Conservation (phyloP, 805 yeast genomes). For the Metahyphopichia silvanorum region DNA sequence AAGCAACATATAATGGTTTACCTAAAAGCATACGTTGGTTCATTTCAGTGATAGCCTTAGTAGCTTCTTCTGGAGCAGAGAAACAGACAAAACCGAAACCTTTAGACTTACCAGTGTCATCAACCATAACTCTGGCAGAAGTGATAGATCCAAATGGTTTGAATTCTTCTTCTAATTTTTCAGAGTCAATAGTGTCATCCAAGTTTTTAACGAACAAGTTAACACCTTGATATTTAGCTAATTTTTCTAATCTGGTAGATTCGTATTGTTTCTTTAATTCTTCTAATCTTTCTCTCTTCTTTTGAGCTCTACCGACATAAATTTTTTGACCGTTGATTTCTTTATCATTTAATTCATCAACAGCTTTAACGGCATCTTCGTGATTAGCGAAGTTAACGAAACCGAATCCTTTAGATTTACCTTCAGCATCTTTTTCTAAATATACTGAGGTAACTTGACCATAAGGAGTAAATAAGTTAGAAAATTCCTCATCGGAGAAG, state of each 20-base stretch:
- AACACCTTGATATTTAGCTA: conserved; percentile 94
- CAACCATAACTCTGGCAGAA: conserved; percentile 94
- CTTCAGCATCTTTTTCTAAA: conserved; percentile 77
- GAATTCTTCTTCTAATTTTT: conserved; percentile 86
- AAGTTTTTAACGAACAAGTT: conserved; percentile 95
- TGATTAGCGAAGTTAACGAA: conserved; percentile 89
- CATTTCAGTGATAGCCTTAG: conserved; percentile 97
- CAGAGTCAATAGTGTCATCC: conserved; percentile 91
- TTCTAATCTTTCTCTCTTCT: conserved; percentile 96
- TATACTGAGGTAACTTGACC: conserved; percentile 84
- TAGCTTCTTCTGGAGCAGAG: conserved; percentile 97
- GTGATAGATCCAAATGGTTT: conserved; percentile 92
- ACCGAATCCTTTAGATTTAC: conserved; percentile 93
- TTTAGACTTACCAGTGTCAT: conserved; percentile 90
- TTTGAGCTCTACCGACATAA: conserved; percentile 98
- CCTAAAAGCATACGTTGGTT: conserved; percentile 93
- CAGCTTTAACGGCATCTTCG: conserved; percentile 86
- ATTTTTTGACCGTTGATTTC: conserved; percentile 83
- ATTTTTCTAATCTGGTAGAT: conserved; percentile 84
- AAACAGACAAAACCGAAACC: conserved; percentile 99
- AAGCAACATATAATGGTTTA: conserved; percentile 96
- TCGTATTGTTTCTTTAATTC: conserved; percentile 95
- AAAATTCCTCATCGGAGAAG: conserved; percentile 67
- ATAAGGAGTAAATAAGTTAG: conserved; percentile 62
- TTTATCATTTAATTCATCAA: conserved; percentile 83